phyloP scores from a whole-genome alignment of 768 basidiomycete species.

The Dacryopinax spathularia region DNA sequence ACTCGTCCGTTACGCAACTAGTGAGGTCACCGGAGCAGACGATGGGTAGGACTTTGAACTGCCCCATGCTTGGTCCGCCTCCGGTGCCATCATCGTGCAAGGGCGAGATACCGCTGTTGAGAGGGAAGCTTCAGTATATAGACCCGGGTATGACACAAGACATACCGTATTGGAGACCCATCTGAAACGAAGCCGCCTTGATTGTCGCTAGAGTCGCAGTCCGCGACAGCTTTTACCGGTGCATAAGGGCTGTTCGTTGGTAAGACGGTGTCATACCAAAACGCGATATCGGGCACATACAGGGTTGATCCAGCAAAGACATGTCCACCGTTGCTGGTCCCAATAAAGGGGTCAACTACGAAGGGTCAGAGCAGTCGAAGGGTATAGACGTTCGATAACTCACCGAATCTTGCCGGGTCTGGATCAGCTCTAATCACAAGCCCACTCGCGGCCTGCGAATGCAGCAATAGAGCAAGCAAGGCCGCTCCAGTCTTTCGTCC shows the following conservation, averaged over 20 bases:
- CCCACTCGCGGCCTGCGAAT: neutral
- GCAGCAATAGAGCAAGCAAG: neutral
- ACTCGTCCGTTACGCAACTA: neutral
- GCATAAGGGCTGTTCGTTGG: neutral
- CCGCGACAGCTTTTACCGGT: conserved; percentile 7
- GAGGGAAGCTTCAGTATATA: neutral
- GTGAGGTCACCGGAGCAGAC: conserved; percentile 1
- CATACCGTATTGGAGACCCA: conserved; percentile 6
- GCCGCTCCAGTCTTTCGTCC: neutral
- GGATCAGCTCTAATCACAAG: neutral
- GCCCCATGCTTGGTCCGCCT: conserved; percentile 11
- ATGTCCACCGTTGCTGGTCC: conserved; percentile 13
- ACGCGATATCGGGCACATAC: neutral
- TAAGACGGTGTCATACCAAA: neutral
- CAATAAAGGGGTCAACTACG: conserved; percentile 11
- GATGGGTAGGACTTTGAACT: conserved; percentile 4
- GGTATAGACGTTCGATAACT: neutral
- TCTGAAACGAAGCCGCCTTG: conserved; percentile 13
- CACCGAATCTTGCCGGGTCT: neutral
- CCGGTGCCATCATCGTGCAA: conserved; percentile 14
- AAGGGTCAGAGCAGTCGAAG: neutral
- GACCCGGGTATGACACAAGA: neutral
- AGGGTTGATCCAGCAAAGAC: conserved; percentile 13
- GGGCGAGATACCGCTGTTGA: conserved; percentile 8
- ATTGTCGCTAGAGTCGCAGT: conserved; percentile 10